Evolutionary conservation across 176 grass and related monocot genomes (phyloP).

Genomic region (Raddia guianensis): DNA sequence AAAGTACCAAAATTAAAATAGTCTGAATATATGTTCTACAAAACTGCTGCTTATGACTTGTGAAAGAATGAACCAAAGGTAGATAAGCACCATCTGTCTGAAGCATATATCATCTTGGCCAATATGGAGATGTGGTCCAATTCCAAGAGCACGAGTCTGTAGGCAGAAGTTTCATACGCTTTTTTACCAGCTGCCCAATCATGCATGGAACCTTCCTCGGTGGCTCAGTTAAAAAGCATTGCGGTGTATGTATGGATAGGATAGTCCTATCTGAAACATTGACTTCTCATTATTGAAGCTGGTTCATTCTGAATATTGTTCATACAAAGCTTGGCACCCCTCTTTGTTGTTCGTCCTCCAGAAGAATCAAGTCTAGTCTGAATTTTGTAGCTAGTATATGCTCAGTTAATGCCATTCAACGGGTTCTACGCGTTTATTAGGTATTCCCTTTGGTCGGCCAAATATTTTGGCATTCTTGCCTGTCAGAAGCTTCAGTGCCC

Average conservation of each 20-base stretch:
- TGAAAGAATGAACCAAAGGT: constrained; percentile 23
- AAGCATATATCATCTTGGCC: neutral
- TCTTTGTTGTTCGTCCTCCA: neutral
- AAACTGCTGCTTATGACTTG: neutral
- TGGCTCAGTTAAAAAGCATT: neutral
- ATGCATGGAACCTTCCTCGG: neutral
- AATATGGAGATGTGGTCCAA: neutral
- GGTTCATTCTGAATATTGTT: constrained; percentile 15
- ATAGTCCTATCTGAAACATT: neutral
- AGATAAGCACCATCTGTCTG: neutral
- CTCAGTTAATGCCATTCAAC: constrained; percentile 50
- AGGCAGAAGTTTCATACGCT: neutral
- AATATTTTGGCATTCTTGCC: constrained; percentile 72
- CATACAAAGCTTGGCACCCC: neutral
- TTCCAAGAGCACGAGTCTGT: neutral
- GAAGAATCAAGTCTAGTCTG: neutral
- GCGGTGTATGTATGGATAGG: neutral
- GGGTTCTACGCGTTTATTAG: constrained; percentile 34
- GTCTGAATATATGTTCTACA: constrained; percentile 20
- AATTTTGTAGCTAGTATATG: neutral
- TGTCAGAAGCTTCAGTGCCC: constrained; percentile 64
- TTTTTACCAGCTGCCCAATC: neutral
- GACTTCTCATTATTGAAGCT: constrained; percentile 1
- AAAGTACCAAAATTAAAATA: neutral
- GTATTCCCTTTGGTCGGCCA: constrained; percentile 65